Evolutionary conservation across 2,329 filamentous ascomycete species (phyloP).

Genomic region (Xylaria arbuscula): DNA sequence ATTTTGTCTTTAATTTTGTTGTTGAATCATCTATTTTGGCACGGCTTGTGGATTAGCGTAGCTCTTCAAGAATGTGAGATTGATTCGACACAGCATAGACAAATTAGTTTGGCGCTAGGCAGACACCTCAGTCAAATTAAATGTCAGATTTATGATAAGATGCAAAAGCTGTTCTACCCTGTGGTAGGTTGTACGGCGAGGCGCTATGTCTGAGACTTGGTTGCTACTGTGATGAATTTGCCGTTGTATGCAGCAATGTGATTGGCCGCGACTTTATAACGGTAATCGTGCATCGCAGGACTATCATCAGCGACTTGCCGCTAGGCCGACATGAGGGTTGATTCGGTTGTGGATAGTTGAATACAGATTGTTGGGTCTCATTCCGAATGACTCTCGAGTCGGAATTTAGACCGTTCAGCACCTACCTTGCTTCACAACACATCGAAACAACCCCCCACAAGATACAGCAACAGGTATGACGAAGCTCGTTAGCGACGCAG

Average conservation of each 20-base stretch:
- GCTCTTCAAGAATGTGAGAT: neutral
- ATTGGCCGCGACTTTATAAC: constrained; percentile 1
- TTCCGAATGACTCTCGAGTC: constrained; percentile 15
- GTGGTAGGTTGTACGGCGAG: constrained; percentile 34
- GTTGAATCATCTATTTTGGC: neutral
- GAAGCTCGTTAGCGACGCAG: constrained; percentile 4
- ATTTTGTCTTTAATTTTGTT: neutral
- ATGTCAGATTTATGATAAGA: constrained; percentile 17
- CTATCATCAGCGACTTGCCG: neutral
- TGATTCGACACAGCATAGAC: neutral
- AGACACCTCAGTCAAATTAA: constrained; percentile 12
- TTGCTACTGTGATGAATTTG: constrained; percentile 27
- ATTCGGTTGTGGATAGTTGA: constrained; percentile 3
- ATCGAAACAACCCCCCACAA: constrained; percentile 1
- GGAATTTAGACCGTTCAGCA: constrained; percentile 5
- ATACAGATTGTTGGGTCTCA: constrained; percentile 10
- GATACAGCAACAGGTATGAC: constrained; percentile 5
- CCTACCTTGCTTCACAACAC: constrained; percentile 3
- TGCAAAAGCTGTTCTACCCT: constrained; percentile 16
- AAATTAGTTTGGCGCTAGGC: neutral
- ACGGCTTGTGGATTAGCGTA: neutral
- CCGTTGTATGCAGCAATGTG: constrained; percentile 18
- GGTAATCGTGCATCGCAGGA: neutral
- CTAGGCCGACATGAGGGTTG: constrained; percentile 10
- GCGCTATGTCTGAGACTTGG: constrained; percentile 34